A percentile compares a stretch with the other conserved stretches of the same genome.
These are phyloP conservation scores for Monosporozyma unispora DNA, from an alignment of 805 yeast genomes.

Conservation along the genomic window DNA sequence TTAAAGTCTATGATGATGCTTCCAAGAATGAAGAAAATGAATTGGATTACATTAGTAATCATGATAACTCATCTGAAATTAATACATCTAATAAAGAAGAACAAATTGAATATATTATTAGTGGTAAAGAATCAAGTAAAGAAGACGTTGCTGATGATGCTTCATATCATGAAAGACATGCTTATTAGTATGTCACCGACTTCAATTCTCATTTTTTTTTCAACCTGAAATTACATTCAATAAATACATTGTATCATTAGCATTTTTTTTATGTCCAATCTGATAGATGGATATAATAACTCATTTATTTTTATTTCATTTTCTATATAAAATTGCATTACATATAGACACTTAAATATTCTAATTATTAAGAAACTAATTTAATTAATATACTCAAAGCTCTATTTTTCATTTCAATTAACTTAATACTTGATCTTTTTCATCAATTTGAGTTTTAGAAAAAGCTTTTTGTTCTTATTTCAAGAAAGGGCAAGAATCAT, in stretches of 20 bases:
- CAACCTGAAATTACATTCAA: background rate
- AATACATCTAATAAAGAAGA: constrained; percentile 4
- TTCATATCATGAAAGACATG: background rate
- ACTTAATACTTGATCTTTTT: no score
- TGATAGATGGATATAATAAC: background rate
- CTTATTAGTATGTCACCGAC: background rate
- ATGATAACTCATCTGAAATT: constrained; percentile 5
- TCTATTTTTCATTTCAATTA: no score
- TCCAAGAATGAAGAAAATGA: constrained; percentile 5
- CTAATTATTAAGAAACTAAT: background rate
- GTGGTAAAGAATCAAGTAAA: constrained; percentile 1
- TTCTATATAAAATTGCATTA: background rate
- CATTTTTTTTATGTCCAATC: background rate
- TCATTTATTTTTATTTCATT: background rate
- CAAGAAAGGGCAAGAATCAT: no score
- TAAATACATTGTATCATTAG: background rate
- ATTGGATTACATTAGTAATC: background rate
- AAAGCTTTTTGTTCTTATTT: no score
- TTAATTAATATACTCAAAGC: background rate
- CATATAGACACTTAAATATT: background rate
- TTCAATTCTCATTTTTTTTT: background rate
- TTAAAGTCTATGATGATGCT: constrained; percentile 14
- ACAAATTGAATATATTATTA: constrained; percentile 7
- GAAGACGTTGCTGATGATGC: constrained; percentile 4
- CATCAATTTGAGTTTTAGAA: no score